Percentiles rank a stretch among this genome's conserved stretches.
phyloP scores from a whole-genome alignment of 2,329 filamentous ascomycete species.

The Exophiala phaeomuriformis region DNA sequence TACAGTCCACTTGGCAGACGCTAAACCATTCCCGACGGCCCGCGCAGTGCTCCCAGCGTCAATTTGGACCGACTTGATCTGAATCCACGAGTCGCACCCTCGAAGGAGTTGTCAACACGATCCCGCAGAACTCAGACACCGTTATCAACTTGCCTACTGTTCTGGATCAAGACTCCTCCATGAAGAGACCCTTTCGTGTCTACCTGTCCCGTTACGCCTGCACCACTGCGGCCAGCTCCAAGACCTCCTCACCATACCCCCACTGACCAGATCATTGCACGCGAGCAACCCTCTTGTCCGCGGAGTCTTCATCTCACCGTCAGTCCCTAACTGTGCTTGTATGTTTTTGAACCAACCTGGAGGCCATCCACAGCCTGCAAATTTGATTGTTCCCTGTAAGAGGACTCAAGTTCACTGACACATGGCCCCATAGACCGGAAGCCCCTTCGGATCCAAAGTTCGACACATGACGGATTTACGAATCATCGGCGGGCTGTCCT shows the following conservation, averaged over 20 bases:
- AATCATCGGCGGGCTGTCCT: constrained; percentile 11
- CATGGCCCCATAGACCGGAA: constrained; percentile 1
- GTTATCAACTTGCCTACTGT: constrained; percentile 6
- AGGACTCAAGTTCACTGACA: constrained; percentile 3
- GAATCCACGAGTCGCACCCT: constrained; percentile 16
- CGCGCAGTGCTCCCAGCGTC: constrained; percentile 6
- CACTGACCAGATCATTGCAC: constrained; percentile 14
- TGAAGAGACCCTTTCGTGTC: background rate
- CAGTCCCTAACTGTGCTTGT: constrained; percentile 1
- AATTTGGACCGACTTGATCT: constrained; percentile 17
- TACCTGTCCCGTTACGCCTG: constrained; percentile 1
- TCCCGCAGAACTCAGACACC: constrained; percentile 1
- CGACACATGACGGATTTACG: constrained; percentile 25
- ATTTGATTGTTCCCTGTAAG: background rate
- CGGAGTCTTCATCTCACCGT: background rate
- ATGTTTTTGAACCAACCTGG: constrained; percentile 4
- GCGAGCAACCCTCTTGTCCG: constrained; percentile 16
- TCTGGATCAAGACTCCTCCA: constrained; percentile 3
- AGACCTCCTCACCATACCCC: constrained; percentile 15
- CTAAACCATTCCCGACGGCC: constrained; percentile 3
- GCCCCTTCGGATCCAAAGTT: constrained; percentile 7
- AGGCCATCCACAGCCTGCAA: background rate
- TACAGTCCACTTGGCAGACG: background rate
- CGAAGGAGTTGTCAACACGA: constrained; percentile 6
- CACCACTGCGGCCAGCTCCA: constrained; percentile 10